These are phyloP conservation scores for Rubia balearica DNA, from an alignment of 305 asterid genomes.

Conservation along the genomic window DNA sequence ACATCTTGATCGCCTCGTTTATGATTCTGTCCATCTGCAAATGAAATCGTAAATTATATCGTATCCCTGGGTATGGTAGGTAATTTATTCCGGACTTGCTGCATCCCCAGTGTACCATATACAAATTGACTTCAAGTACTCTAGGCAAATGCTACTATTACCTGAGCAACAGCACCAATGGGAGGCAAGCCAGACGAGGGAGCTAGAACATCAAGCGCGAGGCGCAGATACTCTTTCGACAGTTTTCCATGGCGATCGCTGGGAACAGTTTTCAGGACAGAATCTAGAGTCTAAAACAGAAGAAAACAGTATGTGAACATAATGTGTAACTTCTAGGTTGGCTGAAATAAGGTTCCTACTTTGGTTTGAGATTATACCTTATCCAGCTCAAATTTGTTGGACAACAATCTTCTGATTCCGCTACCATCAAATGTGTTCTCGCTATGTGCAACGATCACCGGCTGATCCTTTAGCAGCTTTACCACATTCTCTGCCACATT, in stretches of 20 bases:
- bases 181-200: constrained; percentile 82
- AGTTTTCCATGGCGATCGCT: constrained; percentile 56
- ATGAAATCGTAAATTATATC: not conserved
- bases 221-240: constrained; percentile 54
- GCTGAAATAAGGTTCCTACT: not conserved
- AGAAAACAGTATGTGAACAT: not conserved
- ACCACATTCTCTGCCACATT: constrained; percentile 46
- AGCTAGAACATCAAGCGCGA: constrained; percentile 61
- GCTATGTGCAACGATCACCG: constrained; percentile 83
- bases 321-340: not conserved
- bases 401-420: constrained; percentile 58
- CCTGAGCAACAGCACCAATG: constrained; percentile 68
- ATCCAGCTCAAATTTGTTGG: constrained; percentile 75
- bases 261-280: constrained; percentile 42
- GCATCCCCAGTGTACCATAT: no score
- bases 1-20: constrained; percentile 52
- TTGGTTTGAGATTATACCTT: constrained; percentile 35
- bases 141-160: constrained; percentile 7
- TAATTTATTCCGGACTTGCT: no score
- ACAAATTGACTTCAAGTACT: no score
- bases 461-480: constrained; percentile 64
- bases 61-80: no score
- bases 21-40: constrained; percentile 61
- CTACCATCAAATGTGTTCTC: constrained; percentile 81
- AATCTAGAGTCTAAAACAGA: constrained; percentile 45